Conservation (phyloP, 805 yeast species). For the Wickerhamomyces ciferrii region DNA sequence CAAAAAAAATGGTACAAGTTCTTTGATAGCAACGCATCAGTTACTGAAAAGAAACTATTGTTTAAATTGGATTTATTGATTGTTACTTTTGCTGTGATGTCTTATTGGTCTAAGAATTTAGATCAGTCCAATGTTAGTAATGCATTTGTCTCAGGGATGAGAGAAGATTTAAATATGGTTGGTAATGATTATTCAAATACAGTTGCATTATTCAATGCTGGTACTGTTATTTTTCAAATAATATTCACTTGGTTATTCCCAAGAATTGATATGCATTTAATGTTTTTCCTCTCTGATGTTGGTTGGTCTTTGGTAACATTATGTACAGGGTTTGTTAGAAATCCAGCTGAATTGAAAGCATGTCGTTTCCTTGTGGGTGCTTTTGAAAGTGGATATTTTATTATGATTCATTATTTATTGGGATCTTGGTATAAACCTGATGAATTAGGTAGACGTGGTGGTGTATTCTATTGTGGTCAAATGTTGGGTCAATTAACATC, state of each 20-base stretch:
- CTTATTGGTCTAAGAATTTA: slow-evolving; percentile 63
- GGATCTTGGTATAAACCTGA: slow-evolving; percentile 58
- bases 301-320: slow-evolving; percentile 66
- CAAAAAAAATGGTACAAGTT: background rate
- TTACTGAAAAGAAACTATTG: slow-evolving; percentile 38
- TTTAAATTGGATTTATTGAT: slow-evolving; percentile 49
- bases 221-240: slow-evolving; percentile 55
- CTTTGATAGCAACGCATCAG: slow-evolving; percentile 2
- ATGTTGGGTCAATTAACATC: slow-evolving; percentile 3
- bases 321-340: slow-evolving; percentile 41
- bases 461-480: slow-evolving; percentile 45
- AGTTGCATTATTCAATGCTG: slow-evolving; percentile 55
- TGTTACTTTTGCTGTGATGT: slow-evolving; percentile 47
- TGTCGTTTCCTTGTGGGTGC: background rate
- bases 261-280: slow-evolving; percentile 43
- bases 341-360: slow-evolving; percentile 46
- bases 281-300: slow-evolving; percentile 49
- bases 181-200: slow-evolving; percentile 63
- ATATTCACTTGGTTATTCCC: slow-evolving; percentile 61
- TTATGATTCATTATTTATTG: slow-evolving; percentile 57
- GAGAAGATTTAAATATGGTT: slow-evolving; percentile 38
- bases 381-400: slow-evolving; percentile 53
- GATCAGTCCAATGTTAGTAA: slow-evolving; percentile 56
- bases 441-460: slow-evolving; percentile 45
- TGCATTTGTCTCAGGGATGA: slow-evolving; percentile 63